Evolutionary conservation across 495 filamentous ascomycete genomes (phyloP), one percentile per base, ranked within the genome.

Genomic region (Xylaria telfairii): DNA sequence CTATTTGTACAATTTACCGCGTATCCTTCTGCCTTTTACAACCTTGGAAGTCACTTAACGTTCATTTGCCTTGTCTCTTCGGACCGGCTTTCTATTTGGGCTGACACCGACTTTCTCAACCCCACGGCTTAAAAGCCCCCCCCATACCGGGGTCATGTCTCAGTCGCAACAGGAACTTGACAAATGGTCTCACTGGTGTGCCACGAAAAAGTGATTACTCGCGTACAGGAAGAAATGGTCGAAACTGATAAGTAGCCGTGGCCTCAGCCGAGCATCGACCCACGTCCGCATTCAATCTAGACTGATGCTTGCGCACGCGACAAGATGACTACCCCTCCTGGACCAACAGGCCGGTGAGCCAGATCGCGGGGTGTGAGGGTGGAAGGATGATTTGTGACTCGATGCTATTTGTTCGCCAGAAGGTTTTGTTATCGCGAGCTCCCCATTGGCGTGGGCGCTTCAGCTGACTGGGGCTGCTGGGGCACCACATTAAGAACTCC

Each of bases 291-390:
- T 21, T 37, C 21, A 26, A 64, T 64, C 41, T 30, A 46, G 61
- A 47, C 28, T 26, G 37, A 65, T 19, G 44, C 62, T 8, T 44
- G 46, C 44, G 46, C 62, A 67, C 65, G 37, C 65, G 49, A 67
- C 51, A 60, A 39, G 9, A 39, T 37, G 56, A 39, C 56, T 37
- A 39, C 62, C 62, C 62, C 62, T 37, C 62, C 62, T 34, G 24
- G 28, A 51, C 44, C 26, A 66, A n/a, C 26, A 54, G 32, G 63
- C 19, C n/a, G 28, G n/a, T 44, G 37, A 67, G 26, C 46, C 65
- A 67, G 65, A 67, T 67, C 65, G 65, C 65, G 65, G 65, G 65
- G 65, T 65, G 28, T 34, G 9, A 65, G 28, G 61, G 37, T 46
- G 32, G 56, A 24, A 44, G 62, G 28, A 21, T 42, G 65, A n/a